Percentiles rank a stretch among this genome's conserved stretches.
Conservation (phyloP, 371 early-diverging fungal genomes). For the Rhizopus microsporus region DNA sequence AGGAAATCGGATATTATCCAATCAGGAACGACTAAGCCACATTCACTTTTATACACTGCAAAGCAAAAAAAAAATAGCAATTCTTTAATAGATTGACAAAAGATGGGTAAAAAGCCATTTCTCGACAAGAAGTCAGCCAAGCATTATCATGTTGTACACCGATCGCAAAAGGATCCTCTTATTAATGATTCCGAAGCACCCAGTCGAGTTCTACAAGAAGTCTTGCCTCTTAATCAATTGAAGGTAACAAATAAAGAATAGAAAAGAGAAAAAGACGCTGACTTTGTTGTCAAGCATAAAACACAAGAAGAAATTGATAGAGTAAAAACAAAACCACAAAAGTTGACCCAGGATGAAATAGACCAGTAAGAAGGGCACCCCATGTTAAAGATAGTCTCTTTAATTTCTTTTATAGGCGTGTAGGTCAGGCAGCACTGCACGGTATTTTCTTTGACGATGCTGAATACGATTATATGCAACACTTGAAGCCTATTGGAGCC, state of each 20-base stretch:
- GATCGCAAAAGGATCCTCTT: conserved; percentile 94
- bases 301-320: conserved; percentile 42
- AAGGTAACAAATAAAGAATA: conserved; percentile 45
- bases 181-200: conserved; percentile 82
- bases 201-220: conserved; percentile 81
- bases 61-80: conserved; percentile 9
- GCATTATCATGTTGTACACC: conserved; percentile 88
- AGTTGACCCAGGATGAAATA: conserved; percentile 50
- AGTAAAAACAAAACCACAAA: conserved; percentile 33
- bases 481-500: conserved; percentile 84
- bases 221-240: conserved; percentile 67
- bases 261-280: neutral
- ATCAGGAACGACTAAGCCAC: too few relatives aligned
- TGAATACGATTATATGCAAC: conserved; percentile 92
- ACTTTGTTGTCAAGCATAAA: conserved; percentile 30
- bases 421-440: conserved; percentile 76
- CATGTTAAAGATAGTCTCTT: neutral
- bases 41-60: too few relatives aligned
- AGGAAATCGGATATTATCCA: too few relatives aligned
- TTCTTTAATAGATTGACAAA: conserved; percentile 1
- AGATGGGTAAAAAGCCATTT: conserved; percentile 81
- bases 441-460: conserved; percentile 89
- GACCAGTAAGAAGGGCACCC: conserved; percentile 33
- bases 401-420: conserved; percentile 42
- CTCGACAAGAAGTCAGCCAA: conserved; percentile 85